Base-by-base conservation (phyloP, 257 asterid species). In the Fraxinus excelsior region DNA sequence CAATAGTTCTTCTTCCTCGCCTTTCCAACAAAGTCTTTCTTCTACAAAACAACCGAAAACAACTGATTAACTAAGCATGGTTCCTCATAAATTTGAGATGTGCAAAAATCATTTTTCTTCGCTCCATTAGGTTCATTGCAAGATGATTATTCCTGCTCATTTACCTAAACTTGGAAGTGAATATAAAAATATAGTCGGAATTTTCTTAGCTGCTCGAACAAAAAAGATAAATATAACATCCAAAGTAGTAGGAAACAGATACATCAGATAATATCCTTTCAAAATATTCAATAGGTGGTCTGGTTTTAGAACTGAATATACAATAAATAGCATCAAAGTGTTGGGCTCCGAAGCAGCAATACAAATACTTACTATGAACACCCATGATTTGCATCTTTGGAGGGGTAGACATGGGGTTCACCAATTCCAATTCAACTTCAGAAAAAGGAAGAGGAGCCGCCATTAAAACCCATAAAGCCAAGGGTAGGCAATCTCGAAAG, bases 21-120 rank as follows among this genome's bases (percentile, higher is more conserved):
- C 80, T 72, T 77, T 82, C 92, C 92, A 89, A 31, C 83, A 85
- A 49, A 81, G 49, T 18, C 87, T 85, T 73, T 84, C 87, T 62
- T 91, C 97, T 90, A 66, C 82, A 72, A 12, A 73, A 76, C 35
- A 78, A 68, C 14, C 26, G 18, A 64, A 70, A 23, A 31, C 64
- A 53, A 14, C 56, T 16, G 56, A 46, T 46, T 46, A 3, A 4
- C 21, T 14, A 46, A 46, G 56, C n/a, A 7, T 46, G 1, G n/a
- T 4, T 16, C 56, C 14, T 46, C 5, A 16, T 14, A 46, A 13
- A 46, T 46, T 46, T 13, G n/a, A 46, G 56, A 14, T 46, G n/a
- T 46, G 19, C n/a, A 46, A 2, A 0, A 46, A 46, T 46, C n/a
- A 46, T 13, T 13, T 46, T 14, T 46, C n/a, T 14, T 46, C 19